Conservation (phyloP, 208 protist species). For the Phytomonas sp. region DNA sequence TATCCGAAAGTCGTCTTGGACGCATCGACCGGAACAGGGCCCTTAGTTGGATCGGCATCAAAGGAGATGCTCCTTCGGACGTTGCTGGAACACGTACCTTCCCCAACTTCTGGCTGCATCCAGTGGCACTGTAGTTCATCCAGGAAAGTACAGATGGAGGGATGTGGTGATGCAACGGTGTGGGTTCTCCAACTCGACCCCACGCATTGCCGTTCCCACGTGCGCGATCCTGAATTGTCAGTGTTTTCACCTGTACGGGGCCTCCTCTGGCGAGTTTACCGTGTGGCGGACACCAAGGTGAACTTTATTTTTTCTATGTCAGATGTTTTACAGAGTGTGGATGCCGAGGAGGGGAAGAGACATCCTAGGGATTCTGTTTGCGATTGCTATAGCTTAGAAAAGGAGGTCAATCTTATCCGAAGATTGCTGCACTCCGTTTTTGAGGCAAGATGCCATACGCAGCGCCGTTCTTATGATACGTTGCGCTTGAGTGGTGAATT, state of each 20-base stretch:
- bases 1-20: neutral
- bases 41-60: neutral
- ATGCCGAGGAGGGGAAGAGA: neutral
- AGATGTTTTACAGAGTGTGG: neutral
- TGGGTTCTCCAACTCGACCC: neutral
- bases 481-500: neutral
- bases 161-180: neutral
- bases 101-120: neutral
- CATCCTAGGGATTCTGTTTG: neutral
- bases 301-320: neutral
- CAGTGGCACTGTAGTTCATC: neutral
- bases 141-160: neutral
- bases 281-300: neutral
- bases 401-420: neutral
- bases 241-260: neutral
- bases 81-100: neutral
- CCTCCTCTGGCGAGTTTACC: neutral
- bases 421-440: neutral
- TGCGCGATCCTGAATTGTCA: neutral
- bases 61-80: neutral
- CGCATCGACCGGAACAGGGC: neutral
- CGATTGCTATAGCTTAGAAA: neutral
- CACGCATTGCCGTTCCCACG: neutral
- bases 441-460: neutral
- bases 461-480: neutral